Percentiles rank a stretch among this genome's conserved stretches.
Conservation (phyloP, 2,329 filamentous ascomycete genomes). For the Cladosporium sp. region DNA sequence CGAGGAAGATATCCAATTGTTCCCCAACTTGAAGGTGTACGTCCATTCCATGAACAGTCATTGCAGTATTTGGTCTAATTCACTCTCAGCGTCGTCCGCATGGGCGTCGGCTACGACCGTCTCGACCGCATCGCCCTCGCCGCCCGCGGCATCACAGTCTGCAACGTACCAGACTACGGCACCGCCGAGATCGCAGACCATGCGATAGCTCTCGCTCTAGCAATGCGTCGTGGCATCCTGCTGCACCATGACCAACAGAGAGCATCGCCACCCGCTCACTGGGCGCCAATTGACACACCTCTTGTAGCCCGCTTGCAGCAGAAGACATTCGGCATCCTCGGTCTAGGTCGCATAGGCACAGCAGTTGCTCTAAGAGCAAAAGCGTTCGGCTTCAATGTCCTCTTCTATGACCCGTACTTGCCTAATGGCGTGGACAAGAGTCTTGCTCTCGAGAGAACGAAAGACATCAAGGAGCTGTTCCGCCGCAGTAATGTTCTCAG, state of each 20-base stretch:
- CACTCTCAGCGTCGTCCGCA: constrained; percentile 25
- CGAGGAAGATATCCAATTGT: constrained; percentile 24
- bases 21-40: constrained; percentile 30
- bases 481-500: constrained; percentile 56
- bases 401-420: constrained; percentile 32
- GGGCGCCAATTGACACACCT: constrained; percentile 25
- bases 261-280: constrained; percentile 28
- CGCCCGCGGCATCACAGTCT: constrained; percentile 23
- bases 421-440: constrained; percentile 31
- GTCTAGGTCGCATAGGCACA: constrained; percentile 29
- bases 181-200: constrained; percentile 31
- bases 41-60: constrained; percentile 1
- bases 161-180: constrained; percentile 31
- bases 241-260: constrained; percentile 29
- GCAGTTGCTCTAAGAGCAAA: constrained; percentile 29
- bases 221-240: constrained; percentile 27
- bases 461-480: constrained; percentile 31
- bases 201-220: constrained; percentile 26
- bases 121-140: constrained; percentile 27
- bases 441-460: constrained; percentile 27
- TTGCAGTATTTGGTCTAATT: not conserved
- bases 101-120: constrained; percentile 32
- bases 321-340: constrained; percentile 28
- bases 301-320: constrained; percentile 25
- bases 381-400: constrained; percentile 28